Percentiles rank a stretch among this genome's conserved stretches.
Evolutionary conservation across 2,329 filamentous ascomycete species (phyloP).

Genomic region (Scopulariopsis brevicaulis): DNA sequence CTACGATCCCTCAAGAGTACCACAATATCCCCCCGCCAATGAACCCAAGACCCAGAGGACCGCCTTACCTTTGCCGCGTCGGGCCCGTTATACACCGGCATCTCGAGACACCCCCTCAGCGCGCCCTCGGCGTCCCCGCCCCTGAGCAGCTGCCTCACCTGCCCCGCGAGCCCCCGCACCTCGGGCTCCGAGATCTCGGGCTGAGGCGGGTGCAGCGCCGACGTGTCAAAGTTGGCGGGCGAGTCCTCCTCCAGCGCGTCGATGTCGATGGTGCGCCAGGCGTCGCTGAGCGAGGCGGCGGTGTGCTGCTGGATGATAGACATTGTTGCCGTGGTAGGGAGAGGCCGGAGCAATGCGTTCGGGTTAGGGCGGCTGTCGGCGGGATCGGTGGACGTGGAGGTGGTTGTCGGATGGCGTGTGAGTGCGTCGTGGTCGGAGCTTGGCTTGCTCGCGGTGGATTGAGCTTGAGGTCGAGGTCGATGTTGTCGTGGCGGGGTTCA

Average conservation of each 20-base stretch:
- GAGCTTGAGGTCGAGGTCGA: neutral
- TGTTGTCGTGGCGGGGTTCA: neutral
- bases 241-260: conserved; percentile 86
- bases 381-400: neutral
- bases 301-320: conserved; percentile 59
- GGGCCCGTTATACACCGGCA: conserved; percentile 60
- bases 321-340: conserved; percentile 29
- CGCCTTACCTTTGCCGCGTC: conserved; percentile 42
- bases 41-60: neutral
- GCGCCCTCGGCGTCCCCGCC: conserved; percentile 84
- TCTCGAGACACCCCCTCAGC: conserved; percentile 72
- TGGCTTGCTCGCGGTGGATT: neutral
- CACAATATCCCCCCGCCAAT: neutral
- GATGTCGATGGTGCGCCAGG: conserved; percentile 86
- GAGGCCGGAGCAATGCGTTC: neutral
- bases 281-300: conserved; percentile 46
- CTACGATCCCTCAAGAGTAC: too few species aligned
- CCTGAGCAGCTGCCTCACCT: conserved; percentile 79
- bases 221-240: conserved; percentile 79
- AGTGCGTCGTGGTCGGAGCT: neutral
- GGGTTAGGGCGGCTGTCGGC: neutral
- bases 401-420: neutral
- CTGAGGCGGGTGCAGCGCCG: conserved; percentile 67
- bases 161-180: conserved; percentile 64
- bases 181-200: conserved; percentile 66